These are phyloP conservation scores for Starmerella davenportii DNA, from an alignment of 805 yeast species.

Conservation along the genomic window DNA sequence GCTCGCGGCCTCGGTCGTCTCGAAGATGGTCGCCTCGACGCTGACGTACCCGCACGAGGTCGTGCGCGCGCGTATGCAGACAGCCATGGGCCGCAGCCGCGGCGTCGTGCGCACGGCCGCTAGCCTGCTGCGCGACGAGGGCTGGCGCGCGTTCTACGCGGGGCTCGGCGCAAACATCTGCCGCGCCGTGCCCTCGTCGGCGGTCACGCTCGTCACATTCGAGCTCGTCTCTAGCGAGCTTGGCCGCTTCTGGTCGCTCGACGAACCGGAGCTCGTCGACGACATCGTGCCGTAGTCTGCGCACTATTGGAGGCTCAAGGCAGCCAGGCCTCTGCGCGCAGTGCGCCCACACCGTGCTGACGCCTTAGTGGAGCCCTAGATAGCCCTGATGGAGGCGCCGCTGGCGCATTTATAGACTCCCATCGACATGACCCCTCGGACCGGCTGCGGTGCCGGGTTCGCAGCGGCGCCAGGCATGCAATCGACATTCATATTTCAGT, in stretches of 20 bases:
- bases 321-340: too few relatives aligned
- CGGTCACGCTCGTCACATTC: constrained; percentile 84
- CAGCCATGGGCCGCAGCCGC: constrained; percentile 21
- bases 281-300: too few relatives aligned
- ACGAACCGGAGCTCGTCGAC: neutral
- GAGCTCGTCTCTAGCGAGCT: constrained; percentile 29
- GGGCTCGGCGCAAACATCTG: constrained; percentile 75
- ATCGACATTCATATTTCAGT: too few relatives aligned
- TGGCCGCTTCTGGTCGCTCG: neutral
- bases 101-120: constrained; percentile 24
- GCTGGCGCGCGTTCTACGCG: constrained; percentile 66
- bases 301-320: too few relatives aligned
- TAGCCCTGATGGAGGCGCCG: too few relatives aligned
- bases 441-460: too few relatives aligned
- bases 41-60: constrained; percentile 94
- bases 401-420: too few relatives aligned
- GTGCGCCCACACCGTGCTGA: too few relatives aligned
- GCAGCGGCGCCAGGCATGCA: too few relatives aligned
- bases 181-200: constrained; percentile 86
- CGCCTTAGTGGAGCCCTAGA: too few relatives aligned
- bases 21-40: constrained; percentile 77
- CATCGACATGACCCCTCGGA: too few relatives aligned
- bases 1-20: constrained; percentile 51
- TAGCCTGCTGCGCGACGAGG: constrained; percentile 43
- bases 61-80: constrained; percentile 76